Base-by-base conservation (phyloP, 257 asterid species). In the Rhazya stricta region DNA sequence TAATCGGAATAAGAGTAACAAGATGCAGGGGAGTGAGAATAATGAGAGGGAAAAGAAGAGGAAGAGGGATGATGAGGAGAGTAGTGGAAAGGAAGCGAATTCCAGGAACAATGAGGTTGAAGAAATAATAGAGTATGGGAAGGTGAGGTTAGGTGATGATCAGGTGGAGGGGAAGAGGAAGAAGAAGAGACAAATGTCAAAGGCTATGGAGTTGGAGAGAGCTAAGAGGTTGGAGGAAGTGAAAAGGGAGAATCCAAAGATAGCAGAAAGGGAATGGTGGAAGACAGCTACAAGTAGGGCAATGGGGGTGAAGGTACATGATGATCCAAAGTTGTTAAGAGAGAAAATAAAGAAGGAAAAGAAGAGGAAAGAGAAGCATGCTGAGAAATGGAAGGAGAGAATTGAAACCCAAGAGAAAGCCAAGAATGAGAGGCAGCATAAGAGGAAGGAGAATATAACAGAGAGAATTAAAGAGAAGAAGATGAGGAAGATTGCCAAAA, bases 321-420 rank as follows among this genome's bases (percentile, higher is more conserved):
- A 94, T 41, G 82, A 91, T 48, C 86, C 96, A 0, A 81, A 74
- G 83, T 65, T 89, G 87, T 84, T 91, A 73, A 91, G 82, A 87
- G 95, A 87, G 85, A 94, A 94, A 75, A 83, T 94, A 63, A 90
- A 79, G 85, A 89, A 80, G 86, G 96, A 86, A 79, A 89, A 88
- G 89, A 89, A 58, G 86, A 88, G 79, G 86, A 90, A 83, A 82
- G 95, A 83, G 78, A 91, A 91, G 79, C 89, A 86, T 77, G 82
- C 91, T 0, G 91, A 85, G 85, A 93, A 89, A 81, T 91, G 97
- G 98, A 93, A 89, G 84, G 98, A 88, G 76, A 87, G 97, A 79
- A 83, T 79, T 25, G 89, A 90, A 62, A 70, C 85, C 7, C 86
- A 78, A 75, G 87, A 81, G 84, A 89, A 89, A 84, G 46, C 80